These are phyloP conservation scores for Xylaria polymorpha DNA, from an alignment of 2,329 filamentous ascomycete genomes.

Conservation along the genomic window DNA sequence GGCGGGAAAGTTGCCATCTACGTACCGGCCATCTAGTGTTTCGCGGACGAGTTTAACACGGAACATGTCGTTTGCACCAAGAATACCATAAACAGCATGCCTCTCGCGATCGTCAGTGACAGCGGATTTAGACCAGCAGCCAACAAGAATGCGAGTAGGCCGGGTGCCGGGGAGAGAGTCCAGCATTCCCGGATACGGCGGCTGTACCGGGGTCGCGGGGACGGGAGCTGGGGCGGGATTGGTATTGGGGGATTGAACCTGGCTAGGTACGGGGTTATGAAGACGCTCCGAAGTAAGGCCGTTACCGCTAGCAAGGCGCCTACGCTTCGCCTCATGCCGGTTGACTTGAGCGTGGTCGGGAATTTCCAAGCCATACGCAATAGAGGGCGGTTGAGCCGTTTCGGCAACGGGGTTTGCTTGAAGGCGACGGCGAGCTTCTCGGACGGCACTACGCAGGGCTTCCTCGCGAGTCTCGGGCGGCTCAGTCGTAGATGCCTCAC, in stretches of 20 bases:
- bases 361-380: constrained; percentile 64
- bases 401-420: constrained; percentile 58
- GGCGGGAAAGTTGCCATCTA: constrained; percentile 69
- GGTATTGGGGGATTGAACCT: constrained; percentile 19
- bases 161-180: constrained; percentile 60
- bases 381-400: constrained; percentile 55
- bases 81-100: constrained; percentile 71
- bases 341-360: constrained; percentile 56
- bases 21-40: constrained; percentile 68
- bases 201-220: constrained; percentile 13
- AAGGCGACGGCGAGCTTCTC: constrained; percentile 60
- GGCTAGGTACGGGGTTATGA: constrained; percentile 12
- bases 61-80: constrained; percentile 73
- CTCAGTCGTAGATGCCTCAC: constrained; percentile 50
- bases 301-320: constrained; percentile 56
- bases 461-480: constrained; percentile 55
- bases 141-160: constrained; percentile 68
- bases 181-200: constrained; percentile 34
- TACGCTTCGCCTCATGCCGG: constrained; percentile 59
- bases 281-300: constrained; percentile 50
- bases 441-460: constrained; percentile 58
- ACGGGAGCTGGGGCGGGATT: constrained; percentile 16
- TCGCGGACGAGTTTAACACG: constrained; percentile 70
- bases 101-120: constrained; percentile 61
- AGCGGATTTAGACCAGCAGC: constrained; percentile 68